Evolutionary conservation across 352 stramenopile genomes (phyloP).

Genomic region (Globisporangium mamillatum): DNA sequence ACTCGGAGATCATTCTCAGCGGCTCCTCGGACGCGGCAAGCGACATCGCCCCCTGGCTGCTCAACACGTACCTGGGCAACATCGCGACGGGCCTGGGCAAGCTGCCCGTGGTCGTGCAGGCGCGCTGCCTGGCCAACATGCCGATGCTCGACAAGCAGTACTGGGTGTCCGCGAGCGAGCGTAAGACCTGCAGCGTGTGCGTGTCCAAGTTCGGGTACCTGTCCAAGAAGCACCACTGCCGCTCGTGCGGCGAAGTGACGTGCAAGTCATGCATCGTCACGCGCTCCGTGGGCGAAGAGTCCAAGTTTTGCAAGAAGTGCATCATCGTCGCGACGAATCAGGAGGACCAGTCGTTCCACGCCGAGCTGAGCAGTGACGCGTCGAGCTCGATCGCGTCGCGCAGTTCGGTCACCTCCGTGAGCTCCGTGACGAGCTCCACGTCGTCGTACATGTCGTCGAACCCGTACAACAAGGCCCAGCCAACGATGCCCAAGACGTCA

Average conservation of each 20-base stretch:
- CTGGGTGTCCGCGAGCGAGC: conserved; percentile 39
- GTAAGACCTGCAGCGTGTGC: conserved; percentile 69
- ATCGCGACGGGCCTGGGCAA: conserved; percentile 40
- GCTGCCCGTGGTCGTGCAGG: conserved; percentile 51
- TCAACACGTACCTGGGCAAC: conserved; percentile 39
- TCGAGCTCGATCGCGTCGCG: conserved; percentile 31
- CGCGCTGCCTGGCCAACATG: conserved; percentile 41
- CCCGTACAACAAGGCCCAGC: neutral
- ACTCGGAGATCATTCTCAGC: conserved; percentile 57
- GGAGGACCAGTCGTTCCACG: conserved; percentile 23
- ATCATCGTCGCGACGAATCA: conserved; percentile 51
- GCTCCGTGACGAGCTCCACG: conserved; percentile 11
- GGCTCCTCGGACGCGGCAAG: conserved; percentile 39
- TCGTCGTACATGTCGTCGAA: conserved; percentile 4
- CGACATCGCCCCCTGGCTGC: conserved; percentile 36
- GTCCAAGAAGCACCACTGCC: conserved; percentile 76
- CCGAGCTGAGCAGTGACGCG: conserved; percentile 21
- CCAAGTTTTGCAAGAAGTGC: conserved; percentile 77
- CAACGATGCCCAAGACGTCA: neutral
- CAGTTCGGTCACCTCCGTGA: conserved; percentile 14
- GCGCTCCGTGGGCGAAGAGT: conserved; percentile 40
- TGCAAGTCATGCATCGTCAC: conserved; percentile 76
- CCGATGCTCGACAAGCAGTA: conserved; percentile 44
- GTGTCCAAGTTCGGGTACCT: conserved; percentile 58
- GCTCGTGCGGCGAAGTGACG: conserved; percentile 68